Percentiles rank a stretch among this genome's conserved stretches.
Conservation (phyloP, 495 filamentous ascomycete species). For the Trypethelium eluteriae region DNA sequence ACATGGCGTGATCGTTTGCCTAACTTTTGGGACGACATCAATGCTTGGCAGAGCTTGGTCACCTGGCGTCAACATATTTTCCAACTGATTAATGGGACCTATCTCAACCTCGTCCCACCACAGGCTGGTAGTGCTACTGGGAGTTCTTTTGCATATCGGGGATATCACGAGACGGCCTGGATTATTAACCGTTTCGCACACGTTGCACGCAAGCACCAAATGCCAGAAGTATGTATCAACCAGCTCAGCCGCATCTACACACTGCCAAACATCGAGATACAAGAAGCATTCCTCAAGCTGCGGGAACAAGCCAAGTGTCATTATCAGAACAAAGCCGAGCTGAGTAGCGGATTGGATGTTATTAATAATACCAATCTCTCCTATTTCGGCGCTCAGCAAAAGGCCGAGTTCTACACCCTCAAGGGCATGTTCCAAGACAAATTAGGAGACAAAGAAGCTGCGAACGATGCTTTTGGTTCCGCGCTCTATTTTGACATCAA, state of each 20-base stretch:
- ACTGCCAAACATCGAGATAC: conserved; percentile 97
- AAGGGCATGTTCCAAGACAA: conserved; percentile 99
- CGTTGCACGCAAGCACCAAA: conserved; percentile 91
- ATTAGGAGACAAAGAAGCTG: conserved; percentile 76
- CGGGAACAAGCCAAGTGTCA: conserved; percentile 97
- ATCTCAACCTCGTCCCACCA: conserved; percentile 74
- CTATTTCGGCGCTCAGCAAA: conserved; percentile 92
- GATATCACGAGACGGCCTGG: conserved; percentile 98
- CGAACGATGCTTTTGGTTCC: conserved; percentile 86
- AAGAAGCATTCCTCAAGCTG: conserved; percentile 96
- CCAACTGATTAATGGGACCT: conserved; percentile 88
- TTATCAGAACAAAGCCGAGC: conserved; percentile 87
- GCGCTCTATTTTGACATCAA: conserved; percentile 92
- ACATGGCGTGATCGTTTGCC: conserved; percentile 94
- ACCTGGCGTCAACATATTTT: conserved; percentile 99
- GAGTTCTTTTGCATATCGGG: conserved; percentile 91
- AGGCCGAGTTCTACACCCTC: conserved; percentile 96
- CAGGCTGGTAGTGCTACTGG: conserved; percentile 62
- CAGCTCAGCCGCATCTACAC: conserved; percentile 98
- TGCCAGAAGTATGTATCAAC: conserved; percentile 93
- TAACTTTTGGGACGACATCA: conserved; percentile 99
- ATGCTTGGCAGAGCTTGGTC: conserved; percentile 96
- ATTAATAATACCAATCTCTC: conserved; percentile 99
- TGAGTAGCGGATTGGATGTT: conserved; percentile 87
- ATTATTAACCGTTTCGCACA: conserved; percentile 99